Evolutionary conservation across 371 early-diverging fungal genomes (phyloP).

Genomic region (Apophysomyces variabilis): DNA sequence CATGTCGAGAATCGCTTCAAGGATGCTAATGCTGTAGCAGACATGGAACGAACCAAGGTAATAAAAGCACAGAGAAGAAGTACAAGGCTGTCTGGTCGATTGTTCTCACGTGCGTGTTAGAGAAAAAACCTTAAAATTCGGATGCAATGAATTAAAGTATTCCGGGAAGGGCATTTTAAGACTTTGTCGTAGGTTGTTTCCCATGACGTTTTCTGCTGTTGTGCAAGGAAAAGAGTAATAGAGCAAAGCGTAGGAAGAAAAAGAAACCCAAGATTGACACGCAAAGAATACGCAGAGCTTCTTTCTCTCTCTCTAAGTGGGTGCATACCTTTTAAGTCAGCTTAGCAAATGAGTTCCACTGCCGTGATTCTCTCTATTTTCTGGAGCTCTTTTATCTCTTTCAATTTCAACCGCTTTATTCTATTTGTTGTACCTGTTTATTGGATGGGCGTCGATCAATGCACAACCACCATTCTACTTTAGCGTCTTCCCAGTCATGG

Average conservation of each 20-base stretch:
- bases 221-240: background rate
- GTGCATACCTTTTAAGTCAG: too few relatives aligned
- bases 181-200: background rate
- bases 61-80: conserved; percentile 2
- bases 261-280: background rate
- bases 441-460: conserved; percentile 8
- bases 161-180: background rate
- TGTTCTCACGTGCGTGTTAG: background rate
- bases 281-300: too few relatives aligned
- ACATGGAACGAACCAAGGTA: background rate
- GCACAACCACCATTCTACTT: background rate
- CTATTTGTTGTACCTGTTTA: background rate
- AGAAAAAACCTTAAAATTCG: too few relatives aligned
- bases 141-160: background rate
- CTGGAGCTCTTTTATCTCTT: background rate
- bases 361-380: background rate
- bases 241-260: background rate
- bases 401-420: background rate
- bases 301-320: too few relatives aligned
- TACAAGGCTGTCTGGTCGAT: background rate
- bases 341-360: too few relatives aligned
- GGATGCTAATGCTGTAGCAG: conserved; percentile 16
- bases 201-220: too few relatives aligned
- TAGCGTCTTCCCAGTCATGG: background rate
- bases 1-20: conserved; percentile 41